Evolutionary conservation across 768 basidiomycete genomes (phyloP).

Genomic region (Phanerochaete sordida): DNA sequence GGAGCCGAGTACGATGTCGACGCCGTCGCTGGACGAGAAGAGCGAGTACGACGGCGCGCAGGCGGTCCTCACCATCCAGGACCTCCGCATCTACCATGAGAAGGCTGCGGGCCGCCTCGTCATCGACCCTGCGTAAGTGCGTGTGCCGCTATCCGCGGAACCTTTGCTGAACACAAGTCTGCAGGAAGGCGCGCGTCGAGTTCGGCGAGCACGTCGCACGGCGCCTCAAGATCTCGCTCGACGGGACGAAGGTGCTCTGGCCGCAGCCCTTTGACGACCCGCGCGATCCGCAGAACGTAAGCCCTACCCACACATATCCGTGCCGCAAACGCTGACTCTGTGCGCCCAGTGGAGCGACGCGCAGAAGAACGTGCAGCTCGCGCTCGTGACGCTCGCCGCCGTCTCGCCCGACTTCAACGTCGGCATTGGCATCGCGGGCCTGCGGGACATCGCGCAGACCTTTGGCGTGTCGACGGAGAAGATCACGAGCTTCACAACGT

Average conservation of each 20-base stretch:
- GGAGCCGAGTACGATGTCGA: no score
- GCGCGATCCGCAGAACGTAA: constrained; percentile 55
- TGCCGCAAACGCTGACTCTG: background rate
- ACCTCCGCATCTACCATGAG: constrained; percentile 42
- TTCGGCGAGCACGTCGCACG: constrained; percentile 49
- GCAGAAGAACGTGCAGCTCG: constrained; percentile 47
- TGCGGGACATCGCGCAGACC: constrained; percentile 55
- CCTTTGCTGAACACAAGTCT: background rate
- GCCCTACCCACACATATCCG: background rate
- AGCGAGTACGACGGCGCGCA: no score
- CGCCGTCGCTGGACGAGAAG: no score
- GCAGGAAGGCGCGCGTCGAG: constrained; percentile 54
- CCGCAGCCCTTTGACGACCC: constrained; percentile 59
- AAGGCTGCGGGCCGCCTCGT: constrained; percentile 50
- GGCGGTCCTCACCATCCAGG: constrained; percentile 1
- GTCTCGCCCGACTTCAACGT: constrained; percentile 55
- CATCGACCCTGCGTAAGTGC: constrained; percentile 54
- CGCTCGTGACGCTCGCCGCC: constrained; percentile 56
- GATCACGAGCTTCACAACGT: constrained; percentile 63
- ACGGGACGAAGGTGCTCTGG: constrained; percentile 57
- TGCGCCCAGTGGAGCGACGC: constrained; percentile 39
- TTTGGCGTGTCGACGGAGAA: constrained; percentile 52
- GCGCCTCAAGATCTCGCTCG: constrained; percentile 46
- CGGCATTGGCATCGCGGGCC: constrained; percentile 31
- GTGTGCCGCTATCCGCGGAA: constrained; percentile 17